Evolutionary conservation across 345 rosid species (phyloP), one percentile per base, ranked within the genome.

Genomic region (Lepidium didymum): DNA sequence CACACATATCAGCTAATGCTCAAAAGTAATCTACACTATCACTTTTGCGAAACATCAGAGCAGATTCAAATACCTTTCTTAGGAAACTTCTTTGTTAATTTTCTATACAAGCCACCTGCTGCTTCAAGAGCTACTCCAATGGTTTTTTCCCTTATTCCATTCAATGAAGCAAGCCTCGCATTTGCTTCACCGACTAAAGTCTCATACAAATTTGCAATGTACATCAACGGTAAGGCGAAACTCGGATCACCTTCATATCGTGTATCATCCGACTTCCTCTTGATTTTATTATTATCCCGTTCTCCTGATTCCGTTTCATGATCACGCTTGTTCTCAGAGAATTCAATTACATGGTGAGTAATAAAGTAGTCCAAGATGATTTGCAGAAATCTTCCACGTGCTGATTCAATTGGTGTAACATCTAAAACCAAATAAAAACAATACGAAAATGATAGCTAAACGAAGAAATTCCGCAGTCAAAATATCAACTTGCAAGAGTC

Each of bases 101-200:
- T 83, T 74, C 97, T 77, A 64, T 93, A 93, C 82, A 93, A 85
- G 37, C 97, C 98, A 74, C 98, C 97, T 8, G 97, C 87, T 14
- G 97, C 96, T 87, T 93, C 97, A 69, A 93, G 96, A 51, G 97
- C 90, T 37, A 90, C 87, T 12, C 97, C 96, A 51, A 90, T 83
- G 7, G 86, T 85, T 81, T 90, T 93, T 56, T 87, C 97, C 10
- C 91, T 92, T 71, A 84, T 72, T 18, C 87, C 94, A 83, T 55
- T 87, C 82, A 90, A 73, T 21, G 91, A 84, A 84, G 83, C 83
- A 69, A 90, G 75, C 69, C 97, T 84, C 72, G 74, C 63, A 79
- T 90, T 90, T 47, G 84, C 98, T 72, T 88, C 94, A 68, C 71
- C 73, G 33, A 82, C 96, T 61, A 93, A 81, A 45, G 87, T 84